Percentiles rank a stretch among this genome's conserved stretches.
These are phyloP conservation scores for Sordariomycetes sp. DNA, from an alignment of 2,329 filamentous ascomycete genomes.

Conservation along the genomic window DNA sequence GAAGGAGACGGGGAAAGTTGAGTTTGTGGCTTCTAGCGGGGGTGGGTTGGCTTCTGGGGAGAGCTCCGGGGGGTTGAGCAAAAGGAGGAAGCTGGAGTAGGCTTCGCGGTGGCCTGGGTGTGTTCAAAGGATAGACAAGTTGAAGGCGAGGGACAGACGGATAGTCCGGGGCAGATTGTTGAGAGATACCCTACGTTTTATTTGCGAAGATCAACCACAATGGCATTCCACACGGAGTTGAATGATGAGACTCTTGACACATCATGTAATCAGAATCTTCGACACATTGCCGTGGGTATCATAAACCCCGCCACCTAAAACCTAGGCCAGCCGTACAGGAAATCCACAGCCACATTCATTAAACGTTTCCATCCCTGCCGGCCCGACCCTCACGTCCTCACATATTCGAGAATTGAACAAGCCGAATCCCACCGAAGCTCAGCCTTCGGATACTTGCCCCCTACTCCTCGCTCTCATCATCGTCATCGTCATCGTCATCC, in stretches of 20 bases:
- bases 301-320: not conserved
- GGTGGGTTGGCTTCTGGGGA: conserved; percentile 7
- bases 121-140: not conserved
- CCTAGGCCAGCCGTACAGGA: not conserved
- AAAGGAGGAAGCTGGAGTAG: conserved; percentile 21
- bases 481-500: not conserved
- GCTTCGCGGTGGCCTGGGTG: conserved; percentile 6
- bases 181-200: not conserved
- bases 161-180: not conserved
- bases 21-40: conserved; percentile 32
- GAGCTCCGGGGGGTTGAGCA: conserved; percentile 12
- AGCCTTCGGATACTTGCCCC: not conserved
- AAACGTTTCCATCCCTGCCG: not conserved
- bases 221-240: not conserved
- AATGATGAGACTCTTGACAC: not conserved
- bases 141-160: not conserved
- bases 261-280: not conserved
- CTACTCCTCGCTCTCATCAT: not conserved
- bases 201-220: not conserved
- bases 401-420: not conserved
- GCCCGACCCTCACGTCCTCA: not conserved
- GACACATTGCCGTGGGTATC: not conserved
- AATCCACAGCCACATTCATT: not conserved
- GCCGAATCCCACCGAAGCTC: not conserved
- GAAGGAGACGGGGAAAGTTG: conserved; percentile 29